Base-by-base conservation (phyloP, 2,329 filamentous ascomycete species). In the Talaromyces funiculosus region DNA sequence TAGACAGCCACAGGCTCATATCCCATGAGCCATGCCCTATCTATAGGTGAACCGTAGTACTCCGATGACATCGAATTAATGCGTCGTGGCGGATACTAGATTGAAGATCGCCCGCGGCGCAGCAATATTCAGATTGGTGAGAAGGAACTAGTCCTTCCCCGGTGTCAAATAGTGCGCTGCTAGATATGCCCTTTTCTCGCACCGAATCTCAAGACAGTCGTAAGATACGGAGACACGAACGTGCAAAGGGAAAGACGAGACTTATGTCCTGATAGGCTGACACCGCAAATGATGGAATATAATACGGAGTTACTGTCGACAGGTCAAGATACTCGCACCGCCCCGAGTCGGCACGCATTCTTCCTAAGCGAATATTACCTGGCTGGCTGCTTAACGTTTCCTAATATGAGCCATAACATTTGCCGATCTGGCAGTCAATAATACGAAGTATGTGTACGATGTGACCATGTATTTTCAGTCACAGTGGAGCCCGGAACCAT, bases 221-320 rank as follows among this genome's bases (percentile, higher is more conserved):
- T 10, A 37, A 16, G 5, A 5, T 37, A 37, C 35, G 35, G 9
- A 37, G 43, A 45, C 26, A 49, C 45, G 20, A 49, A 49, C 45
- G 45, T 49, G 45, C 45, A 31, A 49, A 24, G 2, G 7, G 18
- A n/a, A 42, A 24, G 40, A 24, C 18, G 18, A 14, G 40, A 16
- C 10, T 51, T n/a, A n/a, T n/a, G n/a, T n/a, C n/a, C 18, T 45
- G 26, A 38, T 57, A 57, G 35, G 47, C 47, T 37, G 54, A 47
- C 35, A 47, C 54, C 40, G 40, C 26, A 47, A 24, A 18, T 45
- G 54, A 57, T 26, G 51, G 29, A 6, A 18, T n/a, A 53, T 37
- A 37, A 37, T 38, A 38, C 18, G 20, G 49, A 53, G 29, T 47
- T 47, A 47, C n/a, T 29, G 43, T 47, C 29, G 43, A 47, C 24